Evolutionary conservation across 495 filamentous ascomycete genomes (phyloP).

Genomic region (Penicillium atrosanguineum): DNA sequence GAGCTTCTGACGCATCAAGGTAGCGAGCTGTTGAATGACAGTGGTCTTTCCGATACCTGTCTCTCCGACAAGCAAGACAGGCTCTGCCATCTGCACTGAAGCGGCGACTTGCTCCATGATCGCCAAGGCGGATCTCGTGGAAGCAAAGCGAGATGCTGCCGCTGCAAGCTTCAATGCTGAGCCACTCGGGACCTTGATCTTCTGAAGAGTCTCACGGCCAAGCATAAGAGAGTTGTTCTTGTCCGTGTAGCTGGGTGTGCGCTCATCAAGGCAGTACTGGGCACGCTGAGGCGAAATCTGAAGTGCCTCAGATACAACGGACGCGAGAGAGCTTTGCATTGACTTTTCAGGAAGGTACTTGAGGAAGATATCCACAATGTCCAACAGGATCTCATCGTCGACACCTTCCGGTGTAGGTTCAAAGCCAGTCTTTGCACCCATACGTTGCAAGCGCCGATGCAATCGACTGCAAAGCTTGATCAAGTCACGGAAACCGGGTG

Average conservation of each 20-base stretch:
- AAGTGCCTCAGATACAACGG: slow-evolving; percentile 75
- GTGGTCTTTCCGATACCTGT: slow-evolving; percentile 98
- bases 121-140: slow-evolving; percentile 41
- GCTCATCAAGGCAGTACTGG: slow-evolving; percentile 63
- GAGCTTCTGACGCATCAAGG: slow-evolving; percentile 74
- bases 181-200: slow-evolving; percentile 40
- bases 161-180: slow-evolving; percentile 33
- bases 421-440: slow-evolving; percentile 64
- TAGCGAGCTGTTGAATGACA: slow-evolving; percentile 87
- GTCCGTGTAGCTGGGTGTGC: slow-evolving; percentile 63
- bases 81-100: slow-evolving; percentile 78
- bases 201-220: slow-evolving; percentile 59
- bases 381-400: slow-evolving; percentile 84
- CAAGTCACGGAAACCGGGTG: slow-evolving; percentile 72
- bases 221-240: slow-evolving; percentile 57
- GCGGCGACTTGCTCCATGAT: slow-evolving; percentile 80
- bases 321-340: slow-evolving; percentile 58
- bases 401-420: slow-evolving; percentile 71
- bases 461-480: slow-evolving; percentile 86
- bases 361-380: slow-evolving; percentile 85
- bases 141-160: slow-evolving; percentile 42
- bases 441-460: slow-evolving; percentile 53
- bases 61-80: slow-evolving; percentile 90
- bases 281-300: slow-evolving; percentile 78
- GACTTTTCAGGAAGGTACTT: slow-evolving; percentile 68